Evolutionary conservation across 2,329 filamentous ascomycete genomes (phyloP).

Genomic region (Alternaria angustiovoidea): DNA sequence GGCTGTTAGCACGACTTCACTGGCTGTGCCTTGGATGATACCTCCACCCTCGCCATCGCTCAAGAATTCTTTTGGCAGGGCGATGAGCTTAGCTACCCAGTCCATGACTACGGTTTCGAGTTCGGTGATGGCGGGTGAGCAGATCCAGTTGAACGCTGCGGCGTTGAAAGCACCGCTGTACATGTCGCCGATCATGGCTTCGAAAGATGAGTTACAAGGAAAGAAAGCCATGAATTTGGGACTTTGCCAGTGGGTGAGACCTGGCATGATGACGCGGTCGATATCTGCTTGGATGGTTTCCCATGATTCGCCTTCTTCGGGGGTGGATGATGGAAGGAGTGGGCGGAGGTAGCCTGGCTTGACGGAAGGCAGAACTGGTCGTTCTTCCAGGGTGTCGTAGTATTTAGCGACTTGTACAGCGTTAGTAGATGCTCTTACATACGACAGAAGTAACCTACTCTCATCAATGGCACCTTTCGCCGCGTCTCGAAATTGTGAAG

Average conservation of each 20-base stretch:
- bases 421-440: not conserved
- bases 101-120: constrained; percentile 92
- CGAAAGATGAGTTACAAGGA: constrained; percentile 81
- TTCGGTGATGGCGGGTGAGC: constrained; percentile 89
- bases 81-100: constrained; percentile 82
- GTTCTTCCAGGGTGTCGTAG: constrained; percentile 75
- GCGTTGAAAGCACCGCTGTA: constrained; percentile 89
- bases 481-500: constrained; percentile 77
- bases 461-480: constrained; percentile 83
- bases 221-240: constrained; percentile 97
- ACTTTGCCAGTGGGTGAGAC: constrained; percentile 92
- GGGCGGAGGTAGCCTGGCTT: constrained; percentile 85
- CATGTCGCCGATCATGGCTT: constrained; percentile 88
- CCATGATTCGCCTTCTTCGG: constrained; percentile 75
- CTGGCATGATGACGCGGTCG: constrained; percentile 85
- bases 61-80: constrained; percentile 75
- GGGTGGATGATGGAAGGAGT: constrained; percentile 74
- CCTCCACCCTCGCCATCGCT: constrained; percentile 82
- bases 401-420: constrained; percentile 75
- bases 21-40: constrained; percentile 92
- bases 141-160: constrained; percentile 97
- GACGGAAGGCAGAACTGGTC: constrained; percentile 78
- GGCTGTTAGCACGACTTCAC: constrained; percentile 84
- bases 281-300: constrained; percentile 82
- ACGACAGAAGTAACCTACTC: constrained; percentile 60